These are phyloP conservation scores for Saccharomycopsis olivae DNA, from an alignment of 805 yeast species.

Conservation along the genomic window DNA sequence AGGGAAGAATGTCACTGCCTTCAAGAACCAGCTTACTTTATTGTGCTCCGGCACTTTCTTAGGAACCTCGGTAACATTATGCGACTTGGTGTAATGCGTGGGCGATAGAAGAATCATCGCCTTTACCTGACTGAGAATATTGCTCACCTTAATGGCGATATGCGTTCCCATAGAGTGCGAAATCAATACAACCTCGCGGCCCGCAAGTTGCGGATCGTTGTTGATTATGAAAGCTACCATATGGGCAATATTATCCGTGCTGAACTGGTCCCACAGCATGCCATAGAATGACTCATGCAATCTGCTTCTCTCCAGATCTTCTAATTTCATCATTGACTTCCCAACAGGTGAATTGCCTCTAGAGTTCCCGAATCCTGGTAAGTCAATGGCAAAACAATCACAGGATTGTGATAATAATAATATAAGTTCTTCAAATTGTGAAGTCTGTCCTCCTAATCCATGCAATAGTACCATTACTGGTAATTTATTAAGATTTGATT, in stretches of 20 bases:
- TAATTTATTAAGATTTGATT: slow-evolving; percentile 27
- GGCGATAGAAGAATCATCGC: too few species aligned
- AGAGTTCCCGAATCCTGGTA: slow-evolving; percentile 74
- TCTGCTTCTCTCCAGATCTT: slow-evolving; percentile 12
- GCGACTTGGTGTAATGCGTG: too few species aligned
- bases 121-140: too few species aligned
- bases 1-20: slow-evolving; percentile 9
- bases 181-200: slow-evolving; percentile 31
- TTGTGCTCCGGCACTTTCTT: too few species aligned
- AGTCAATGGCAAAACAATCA: slow-evolving; percentile 60
- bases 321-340: slow-evolving; percentile 3
- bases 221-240: slow-evolving; percentile 12
- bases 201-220: slow-evolving; percentile 16
- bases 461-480: slow-evolving; percentile 66
- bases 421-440: slow-evolving; percentile 67
- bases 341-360: slow-evolving; percentile 5
- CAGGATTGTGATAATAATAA: slow-evolving; percentile 51
- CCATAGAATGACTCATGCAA: not conserved
- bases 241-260: slow-evolving; percentile 11
- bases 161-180: slow-evolving; percentile 75
- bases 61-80: too few species aligned
- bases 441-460: slow-evolving; percentile 84
- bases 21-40: too few species aligned
- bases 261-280: slow-evolving; percentile 15
- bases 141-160: slow-evolving; percentile 37